Conservation (phyloP, 2,329 filamentous ascomycete species). For the Beauveria brongniartii region DNA sequence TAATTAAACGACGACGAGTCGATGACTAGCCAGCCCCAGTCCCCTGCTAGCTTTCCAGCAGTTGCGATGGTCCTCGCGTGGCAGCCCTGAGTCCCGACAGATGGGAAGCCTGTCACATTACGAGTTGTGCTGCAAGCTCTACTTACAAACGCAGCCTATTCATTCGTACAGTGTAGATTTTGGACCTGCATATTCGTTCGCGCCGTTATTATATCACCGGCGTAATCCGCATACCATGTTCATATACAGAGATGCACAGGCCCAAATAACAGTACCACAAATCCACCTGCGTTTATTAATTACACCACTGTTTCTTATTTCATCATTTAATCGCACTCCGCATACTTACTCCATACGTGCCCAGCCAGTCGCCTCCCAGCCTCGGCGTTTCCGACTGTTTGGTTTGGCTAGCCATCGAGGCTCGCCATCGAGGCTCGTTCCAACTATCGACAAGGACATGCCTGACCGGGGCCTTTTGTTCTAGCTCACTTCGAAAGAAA, state of each 20-base stretch:
- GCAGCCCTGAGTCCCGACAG: not conserved
- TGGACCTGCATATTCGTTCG: not conserved
- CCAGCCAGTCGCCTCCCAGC: not conserved
- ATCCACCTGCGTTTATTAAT: not conserved
- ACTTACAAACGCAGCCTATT: not conserved
- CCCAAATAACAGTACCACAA: not conserved
- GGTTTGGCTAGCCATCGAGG: not conserved
- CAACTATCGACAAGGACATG: not conserved
- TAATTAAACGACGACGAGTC: not conserved
- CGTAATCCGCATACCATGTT: not conserved
- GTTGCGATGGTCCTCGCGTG: slow-evolving; percentile 1
- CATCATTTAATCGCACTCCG: not conserved
- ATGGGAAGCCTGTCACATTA: not conserved
- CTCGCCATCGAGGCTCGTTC: not conserved
- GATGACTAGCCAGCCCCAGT: not conserved
- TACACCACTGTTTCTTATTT: not conserved
- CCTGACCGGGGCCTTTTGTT: not conserved
- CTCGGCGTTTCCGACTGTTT: slow-evolving; percentile 5
- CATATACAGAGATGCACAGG: not conserved
- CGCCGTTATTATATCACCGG: not conserved
- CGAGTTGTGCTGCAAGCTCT: not conserved
- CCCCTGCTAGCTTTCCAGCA: not conserved
- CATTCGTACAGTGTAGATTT: not conserved
- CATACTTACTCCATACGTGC: not conserved
- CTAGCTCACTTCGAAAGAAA: slow-evolving; percentile 2